Evolutionary conservation across 1,139 yeast species (phyloP), one percentile per base, ranked within the genome.

Genomic region (Yamadazyma spencermartinsiae): DNA sequence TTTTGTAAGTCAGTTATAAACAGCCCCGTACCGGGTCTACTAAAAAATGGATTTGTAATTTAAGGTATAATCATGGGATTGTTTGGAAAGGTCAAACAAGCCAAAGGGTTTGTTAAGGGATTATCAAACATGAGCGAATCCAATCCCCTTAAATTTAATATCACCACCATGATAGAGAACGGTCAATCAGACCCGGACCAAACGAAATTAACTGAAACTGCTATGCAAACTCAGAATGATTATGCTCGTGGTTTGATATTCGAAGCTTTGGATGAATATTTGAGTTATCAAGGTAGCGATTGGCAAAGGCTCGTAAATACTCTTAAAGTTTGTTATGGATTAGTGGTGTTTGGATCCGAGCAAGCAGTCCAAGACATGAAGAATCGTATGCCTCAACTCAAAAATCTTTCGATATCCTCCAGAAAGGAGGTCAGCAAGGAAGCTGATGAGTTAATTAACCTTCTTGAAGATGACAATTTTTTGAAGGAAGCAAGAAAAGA

Each of bases 181-280:
- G 35, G 30, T n/a, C 24, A 33, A 12, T 4, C 6, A 10, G 30
- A 25, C 4, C 35, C 35, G 6, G 24, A 33, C 18, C 7, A n/a
- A 11, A 19, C 12, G 9, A 33, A 16, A n/a, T 14, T 33, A 19
- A 11, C 6, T 3, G 24, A 16, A 21, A 14, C 28, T 5, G 20
- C 24, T n/a, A 25, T 33, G 30, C 35, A 33, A 24, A 16, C 35
- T n/a, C 35, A 33, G 8, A 33, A 33, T 14, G 35, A 33, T 25
- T 24, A 5, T 15, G 35, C 30, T 24, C 16, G 35, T 10, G 30
- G 20, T 5, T 16, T 25, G 19, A 33, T 33, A 10, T 16, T 33
- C n/a, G 15, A 33, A 17, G n/a, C 24, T 9, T 16, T 33, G 12
- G 35, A 33, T 16, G 35, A 33, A n/a, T 33, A 33, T 12, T 33